These are phyloP conservation scores for Penicillium brasilianum DNA, from an alignment of 2,329 filamentous ascomycete species.

Conservation along the genomic window DNA sequence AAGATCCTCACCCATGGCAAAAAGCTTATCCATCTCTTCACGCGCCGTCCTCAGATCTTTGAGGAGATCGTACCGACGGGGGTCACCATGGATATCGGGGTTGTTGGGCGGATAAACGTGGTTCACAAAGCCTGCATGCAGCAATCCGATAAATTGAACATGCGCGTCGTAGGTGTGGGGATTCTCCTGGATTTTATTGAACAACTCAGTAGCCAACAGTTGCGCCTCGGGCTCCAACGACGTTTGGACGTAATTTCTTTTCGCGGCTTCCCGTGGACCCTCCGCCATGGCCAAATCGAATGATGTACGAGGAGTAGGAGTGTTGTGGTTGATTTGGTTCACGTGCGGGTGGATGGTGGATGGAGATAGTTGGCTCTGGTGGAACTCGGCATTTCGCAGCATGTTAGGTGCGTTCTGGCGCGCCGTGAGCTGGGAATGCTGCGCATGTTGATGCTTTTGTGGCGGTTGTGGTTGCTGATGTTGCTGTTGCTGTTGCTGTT, in stretches of 20 bases:
- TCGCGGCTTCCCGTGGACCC: constrained; percentile 45
- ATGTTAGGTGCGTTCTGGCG: constrained; percentile 45
- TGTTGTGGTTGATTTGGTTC: constrained; percentile 44
- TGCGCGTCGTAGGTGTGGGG: constrained; percentile 55
- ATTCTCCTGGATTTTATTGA: constrained; percentile 50
- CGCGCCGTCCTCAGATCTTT: constrained; percentile 55
- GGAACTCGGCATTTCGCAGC: constrained; percentile 46
- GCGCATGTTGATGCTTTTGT: background rate
- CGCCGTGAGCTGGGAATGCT: constrained; percentile 39
- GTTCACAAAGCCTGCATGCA: constrained; percentile 54
- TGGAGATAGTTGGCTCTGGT: constrained; percentile 50
- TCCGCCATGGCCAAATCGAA: constrained; percentile 54
- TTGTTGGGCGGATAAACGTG: constrained; percentile 53
- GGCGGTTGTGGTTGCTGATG: background rate
- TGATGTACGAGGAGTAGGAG: constrained; percentile 49
- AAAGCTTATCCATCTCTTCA: constrained; percentile 65
- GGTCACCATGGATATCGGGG: constrained; percentile 52
- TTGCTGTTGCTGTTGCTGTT: background rate
- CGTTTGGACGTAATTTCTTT: constrained; percentile 48
- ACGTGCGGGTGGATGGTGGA: constrained; percentile 49
- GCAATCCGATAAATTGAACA: constrained; percentile 52
- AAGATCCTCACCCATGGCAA: constrained; percentile 66
- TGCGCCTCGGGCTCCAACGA: constrained; percentile 50
- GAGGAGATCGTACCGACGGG: constrained; percentile 52
- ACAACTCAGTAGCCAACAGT: constrained; percentile 47